Percentiles rank a stretch among this genome's conserved stretches.
Evolutionary conservation across 1,284 basidiomycete genomes (phyloP).

Genomic region (Marasmius sp.): DNA sequence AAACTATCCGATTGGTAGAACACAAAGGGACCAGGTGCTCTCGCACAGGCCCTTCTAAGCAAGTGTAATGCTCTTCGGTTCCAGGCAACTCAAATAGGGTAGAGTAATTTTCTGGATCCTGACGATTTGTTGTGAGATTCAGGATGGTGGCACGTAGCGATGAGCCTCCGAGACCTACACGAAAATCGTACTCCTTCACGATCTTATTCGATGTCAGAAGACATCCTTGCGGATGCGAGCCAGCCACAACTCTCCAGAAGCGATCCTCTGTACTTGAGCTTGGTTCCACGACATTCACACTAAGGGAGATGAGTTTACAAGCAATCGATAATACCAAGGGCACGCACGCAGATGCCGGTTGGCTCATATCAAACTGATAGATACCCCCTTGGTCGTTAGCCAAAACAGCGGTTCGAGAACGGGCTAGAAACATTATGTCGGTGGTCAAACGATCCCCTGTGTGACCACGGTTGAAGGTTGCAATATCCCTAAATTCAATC

Average conservation of each 20-base stretch:
- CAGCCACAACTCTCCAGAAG: slow-evolving; percentile 34
- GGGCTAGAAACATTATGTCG: slow-evolving; percentile 41
- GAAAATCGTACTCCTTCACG: slow-evolving; percentile 43
- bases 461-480: slow-evolving; percentile 38
- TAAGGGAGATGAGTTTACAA: not conserved
- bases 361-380: slow-evolving; percentile 31
- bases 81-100: slow-evolving; percentile 35
- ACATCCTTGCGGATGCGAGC: slow-evolving; percentile 12
- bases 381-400: slow-evolving; percentile 48
- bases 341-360: slow-evolving; percentile 24
- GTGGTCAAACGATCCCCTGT: slow-evolving; percentile 39
- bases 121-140: not conserved
- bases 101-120: slow-evolving; percentile 23
- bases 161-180: slow-evolving; percentile 36
- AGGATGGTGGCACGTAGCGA: not conserved
- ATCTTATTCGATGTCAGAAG: slow-evolving; percentile 33
- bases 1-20: slow-evolving; percentile 61
- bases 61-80: slow-evolving; percentile 45
- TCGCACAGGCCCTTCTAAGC: slow-evolving; percentile 40
- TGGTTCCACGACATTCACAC: not conserved
- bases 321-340: not conserved
- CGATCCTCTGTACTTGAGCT: slow-evolving; percentile 12
- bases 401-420: slow-evolving; percentile 28
- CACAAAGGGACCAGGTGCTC: slow-evolving; percentile 50
- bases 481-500: slow-evolving; percentile 26